Evolutionary conservation across 225 moss, liverwort and hornwort species (phyloP).

Genomic region (Straminergon stramineum): DNA sequence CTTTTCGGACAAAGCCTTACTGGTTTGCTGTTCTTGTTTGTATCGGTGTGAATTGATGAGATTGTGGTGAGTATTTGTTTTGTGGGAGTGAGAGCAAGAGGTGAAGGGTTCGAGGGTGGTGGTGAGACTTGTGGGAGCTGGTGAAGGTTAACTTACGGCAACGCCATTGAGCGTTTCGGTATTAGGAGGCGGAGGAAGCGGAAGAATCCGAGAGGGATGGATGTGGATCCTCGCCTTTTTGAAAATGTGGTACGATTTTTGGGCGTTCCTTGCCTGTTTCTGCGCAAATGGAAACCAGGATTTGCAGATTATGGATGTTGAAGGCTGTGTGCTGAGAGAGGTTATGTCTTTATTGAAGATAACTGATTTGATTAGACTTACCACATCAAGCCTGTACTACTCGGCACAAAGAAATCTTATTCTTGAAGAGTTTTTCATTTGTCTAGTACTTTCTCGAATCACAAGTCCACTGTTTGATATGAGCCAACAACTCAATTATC

Average conservation of each 20-base stretch:
- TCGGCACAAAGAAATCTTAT: background rate
- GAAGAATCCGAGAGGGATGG: conserved; percentile 40
- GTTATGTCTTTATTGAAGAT: background rate
- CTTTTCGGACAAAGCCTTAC: background rate
- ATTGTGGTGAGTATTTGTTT: background rate
- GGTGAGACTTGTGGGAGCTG: background rate
- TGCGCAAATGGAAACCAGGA: background rate
- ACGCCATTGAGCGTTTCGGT: conserved; percentile 14
- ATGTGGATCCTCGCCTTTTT: conserved; percentile 48
- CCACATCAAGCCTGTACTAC: background rate
- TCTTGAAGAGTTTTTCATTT: background rate
- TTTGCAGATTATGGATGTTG: background rate
- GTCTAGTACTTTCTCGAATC: background rate
- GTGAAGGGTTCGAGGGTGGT: background rate
- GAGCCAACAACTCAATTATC: background rate
- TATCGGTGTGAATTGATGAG: background rate
- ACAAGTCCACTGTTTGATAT: background rate
- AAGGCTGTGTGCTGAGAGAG: background rate
- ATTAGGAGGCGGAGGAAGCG: conserved; percentile 15
- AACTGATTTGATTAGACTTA: background rate
- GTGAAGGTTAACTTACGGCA: background rate
- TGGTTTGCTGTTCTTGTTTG: background rate
- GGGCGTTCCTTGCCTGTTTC: background rate
- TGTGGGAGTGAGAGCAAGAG: background rate
- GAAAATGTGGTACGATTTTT: conserved; percentile 34